Conservation (phyloP, 2,329 filamentous ascomycete genomes). For the Fonsecaea pugnacius region DNA sequence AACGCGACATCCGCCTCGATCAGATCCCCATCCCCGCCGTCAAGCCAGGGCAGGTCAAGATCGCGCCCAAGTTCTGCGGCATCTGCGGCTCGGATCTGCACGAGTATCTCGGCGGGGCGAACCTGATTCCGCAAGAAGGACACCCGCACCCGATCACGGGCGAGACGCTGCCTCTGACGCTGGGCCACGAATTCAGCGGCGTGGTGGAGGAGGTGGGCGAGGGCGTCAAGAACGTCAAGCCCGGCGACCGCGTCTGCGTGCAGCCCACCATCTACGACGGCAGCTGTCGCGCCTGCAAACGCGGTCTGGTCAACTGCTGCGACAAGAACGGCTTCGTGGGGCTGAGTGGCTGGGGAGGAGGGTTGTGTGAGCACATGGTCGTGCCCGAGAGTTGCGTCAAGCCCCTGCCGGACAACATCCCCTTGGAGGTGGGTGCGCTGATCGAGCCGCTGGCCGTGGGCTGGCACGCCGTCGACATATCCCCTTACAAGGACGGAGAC, state of each 20-base stretch:
- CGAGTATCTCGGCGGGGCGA: conserved; percentile 55
- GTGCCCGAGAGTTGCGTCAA: conserved; percentile 53
- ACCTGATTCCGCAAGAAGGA: conserved; percentile 50
- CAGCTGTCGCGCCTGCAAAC: conserved; percentile 57
- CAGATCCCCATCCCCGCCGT: conserved; percentile 48
- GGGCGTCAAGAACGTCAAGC: conserved; percentile 54
- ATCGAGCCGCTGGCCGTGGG: conserved; percentile 61
- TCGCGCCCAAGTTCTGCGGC: conserved; percentile 40
- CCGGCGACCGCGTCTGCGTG: conserved; percentile 55
- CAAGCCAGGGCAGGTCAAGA: conserved; percentile 49
- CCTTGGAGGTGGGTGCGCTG: conserved; percentile 58
- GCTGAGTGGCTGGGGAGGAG: conserved; percentile 57
- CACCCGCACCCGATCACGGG: conserved; percentile 60
- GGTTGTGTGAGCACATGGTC: conserved; percentile 57
- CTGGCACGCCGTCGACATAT: conserved; percentile 60
- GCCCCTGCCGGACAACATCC: conserved; percentile 56
- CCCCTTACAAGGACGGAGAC: conserved; percentile 52
- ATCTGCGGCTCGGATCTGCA: conserved; percentile 48
- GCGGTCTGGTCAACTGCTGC: conserved; percentile 60
- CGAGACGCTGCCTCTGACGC: conserved; percentile 57
- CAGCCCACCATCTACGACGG: conserved; percentile 62
- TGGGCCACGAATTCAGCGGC: conserved; percentile 60
- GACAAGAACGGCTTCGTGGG: conserved; percentile 60
- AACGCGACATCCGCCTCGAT: conserved; percentile 51
- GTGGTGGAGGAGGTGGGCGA: conserved; percentile 57